Percentiles rank a stretch among this genome's conserved stretches.
These are phyloP conservation scores for Aspergillus eucalypticola DNA, from an alignment of 2,329 filamentous ascomycete genomes.

Conservation along the genomic window DNA sequence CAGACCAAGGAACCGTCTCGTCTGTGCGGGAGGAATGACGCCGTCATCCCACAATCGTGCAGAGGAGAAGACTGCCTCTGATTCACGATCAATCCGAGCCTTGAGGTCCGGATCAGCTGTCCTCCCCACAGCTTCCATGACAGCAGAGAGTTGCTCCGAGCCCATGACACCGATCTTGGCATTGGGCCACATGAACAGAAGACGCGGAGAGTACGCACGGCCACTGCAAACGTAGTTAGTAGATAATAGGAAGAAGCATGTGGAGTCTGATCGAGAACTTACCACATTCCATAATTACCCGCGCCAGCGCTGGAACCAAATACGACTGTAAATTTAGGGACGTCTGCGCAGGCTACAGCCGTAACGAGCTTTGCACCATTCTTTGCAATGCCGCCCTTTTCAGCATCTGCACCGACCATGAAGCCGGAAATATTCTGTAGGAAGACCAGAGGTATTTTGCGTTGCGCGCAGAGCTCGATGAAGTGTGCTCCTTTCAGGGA, in stretches of 20 bases:
- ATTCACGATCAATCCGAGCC: conserved; percentile 84
- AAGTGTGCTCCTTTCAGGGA: conserved; percentile 95
- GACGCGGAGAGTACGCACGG: conserved; percentile 84
- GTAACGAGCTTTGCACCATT: conserved; percentile 97
- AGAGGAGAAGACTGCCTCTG: conserved; percentile 82
- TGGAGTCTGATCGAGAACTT: conserved; percentile 27
- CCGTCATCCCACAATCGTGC: conserved; percentile 91
- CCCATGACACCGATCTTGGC: conserved; percentile 98
- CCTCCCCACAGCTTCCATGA: conserved; percentile 94
- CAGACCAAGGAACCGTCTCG: conserved; percentile 69
- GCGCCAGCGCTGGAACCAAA: conserved; percentile 92
- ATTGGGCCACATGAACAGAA: conserved; percentile 97
- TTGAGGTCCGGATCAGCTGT: conserved; percentile 77
- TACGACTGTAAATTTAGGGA: conserved; percentile 95
- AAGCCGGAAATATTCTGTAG: conserved; percentile 97
- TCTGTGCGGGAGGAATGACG: conserved; percentile 76
- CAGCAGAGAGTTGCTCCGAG: conserved; percentile 81
- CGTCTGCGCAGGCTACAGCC: conserved; percentile 88
- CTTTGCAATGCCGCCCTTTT: conserved; percentile 94
- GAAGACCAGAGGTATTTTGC: conserved; percentile 86
- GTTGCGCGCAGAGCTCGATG: conserved; percentile 88
- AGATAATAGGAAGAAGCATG: background rate
- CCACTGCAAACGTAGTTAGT: conserved; percentile 54
- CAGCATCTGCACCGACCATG: conserved; percentile 93
- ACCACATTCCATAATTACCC: conserved; percentile 97